Conservation (phyloP, 1,284 basidiomycete genomes). For the Hymenochaete sp. region DNA sequence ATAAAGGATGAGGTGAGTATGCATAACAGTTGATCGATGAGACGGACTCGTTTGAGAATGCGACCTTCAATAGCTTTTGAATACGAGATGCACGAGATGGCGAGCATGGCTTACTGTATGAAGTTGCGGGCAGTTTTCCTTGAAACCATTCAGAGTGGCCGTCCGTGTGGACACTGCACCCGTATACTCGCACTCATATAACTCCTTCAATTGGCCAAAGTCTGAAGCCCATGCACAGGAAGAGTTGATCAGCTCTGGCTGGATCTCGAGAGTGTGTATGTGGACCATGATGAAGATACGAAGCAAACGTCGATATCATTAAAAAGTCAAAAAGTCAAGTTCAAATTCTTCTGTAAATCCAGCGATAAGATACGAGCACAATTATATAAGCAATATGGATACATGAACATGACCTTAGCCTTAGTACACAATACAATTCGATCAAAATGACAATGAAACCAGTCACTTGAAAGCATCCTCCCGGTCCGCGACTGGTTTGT, state of each 20-base stretch:
- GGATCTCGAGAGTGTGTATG: constrained; percentile 39
- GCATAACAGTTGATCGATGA: constrained; percentile 72
- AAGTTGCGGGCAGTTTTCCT: constrained; percentile 39
- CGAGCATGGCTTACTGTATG: constrained; percentile 41
- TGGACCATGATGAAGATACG: constrained; percentile 32
- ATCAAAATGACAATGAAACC: constrained; percentile 2
- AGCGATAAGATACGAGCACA: constrained; percentile 4
- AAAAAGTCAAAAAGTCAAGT: background rate
- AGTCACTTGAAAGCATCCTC: constrained; percentile 68
- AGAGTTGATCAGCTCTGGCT: constrained; percentile 63
- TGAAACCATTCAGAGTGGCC: constrained; percentile 56
- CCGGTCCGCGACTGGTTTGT: constrained; percentile 80
- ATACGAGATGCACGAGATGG: background rate
- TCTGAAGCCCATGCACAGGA: constrained; percentile 74
- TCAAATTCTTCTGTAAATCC: background rate
- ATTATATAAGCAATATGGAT: constrained; percentile 5
- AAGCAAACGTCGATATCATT: background rate
- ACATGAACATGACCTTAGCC: background rate
- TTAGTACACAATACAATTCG: background rate
- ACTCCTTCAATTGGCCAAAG: constrained; percentile 45
- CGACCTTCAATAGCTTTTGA: constrained; percentile 37
- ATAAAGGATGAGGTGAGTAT: constrained; percentile 67
- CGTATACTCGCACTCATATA: constrained; percentile 58
- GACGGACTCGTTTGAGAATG: constrained; percentile 38
- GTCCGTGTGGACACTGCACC: constrained; percentile 75